Conservation (phyloP, 345 rosid species). For the Aquilaria sinensis region DNA sequence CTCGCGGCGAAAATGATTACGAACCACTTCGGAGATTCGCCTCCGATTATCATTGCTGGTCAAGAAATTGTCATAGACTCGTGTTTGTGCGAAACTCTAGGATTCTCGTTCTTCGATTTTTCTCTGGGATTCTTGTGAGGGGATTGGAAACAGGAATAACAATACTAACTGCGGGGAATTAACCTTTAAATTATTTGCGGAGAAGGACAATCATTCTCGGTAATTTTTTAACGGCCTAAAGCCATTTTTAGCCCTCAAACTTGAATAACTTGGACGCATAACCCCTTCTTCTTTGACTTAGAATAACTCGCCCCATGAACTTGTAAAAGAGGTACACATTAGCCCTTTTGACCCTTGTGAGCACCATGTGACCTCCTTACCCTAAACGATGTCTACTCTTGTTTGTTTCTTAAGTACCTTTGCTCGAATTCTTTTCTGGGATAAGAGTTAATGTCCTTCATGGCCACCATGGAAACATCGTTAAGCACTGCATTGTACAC, state of each 20-base stretch:
- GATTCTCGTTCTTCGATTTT: neutral
- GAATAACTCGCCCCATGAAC: neutral
- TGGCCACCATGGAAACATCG: slow-evolving; percentile 70
- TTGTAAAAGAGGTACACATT: neutral
- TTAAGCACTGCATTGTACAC: slow-evolving; percentile 88
- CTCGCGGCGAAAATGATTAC: slow-evolving; percentile 22
- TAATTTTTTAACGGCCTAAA: neutral
- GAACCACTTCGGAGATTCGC: slow-evolving; percentile 22
- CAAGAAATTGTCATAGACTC: neutral
- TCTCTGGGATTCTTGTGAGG: neutral
- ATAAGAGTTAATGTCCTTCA: slow-evolving; percentile 93
- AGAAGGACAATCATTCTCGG: neutral
- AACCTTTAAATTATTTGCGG: slow-evolving; percentile 14
- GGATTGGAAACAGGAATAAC: neutral
- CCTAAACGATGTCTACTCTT: no score
- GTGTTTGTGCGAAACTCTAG: no score
- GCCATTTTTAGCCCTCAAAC: no score
- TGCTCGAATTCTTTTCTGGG: slow-evolving; percentile 83
- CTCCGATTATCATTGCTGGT: slow-evolving; percentile 12
- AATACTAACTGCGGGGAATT: neutral
- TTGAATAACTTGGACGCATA: no score
- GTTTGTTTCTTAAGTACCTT: neutral
- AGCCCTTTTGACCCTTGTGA: no score
- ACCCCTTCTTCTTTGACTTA: no score
- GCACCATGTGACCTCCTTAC: no score